Evolutionary conservation across 169 alveolate genomes (phyloP), one percentile per base, ranked within the genome.

Genomic region (Plasmodium inui): DNA sequence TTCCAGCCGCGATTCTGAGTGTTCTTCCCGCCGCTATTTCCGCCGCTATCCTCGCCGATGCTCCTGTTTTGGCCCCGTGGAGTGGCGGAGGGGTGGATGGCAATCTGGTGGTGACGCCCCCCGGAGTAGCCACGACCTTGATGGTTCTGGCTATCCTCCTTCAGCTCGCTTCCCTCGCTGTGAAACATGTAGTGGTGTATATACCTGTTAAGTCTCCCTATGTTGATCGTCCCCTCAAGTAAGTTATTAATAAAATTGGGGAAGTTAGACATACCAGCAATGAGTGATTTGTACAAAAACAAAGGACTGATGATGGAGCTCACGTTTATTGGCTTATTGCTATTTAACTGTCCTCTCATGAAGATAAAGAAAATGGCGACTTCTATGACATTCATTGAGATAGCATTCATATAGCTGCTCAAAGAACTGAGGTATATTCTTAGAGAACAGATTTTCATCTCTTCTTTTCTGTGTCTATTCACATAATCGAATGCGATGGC

Each of bases 401-500:
- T 71, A 6, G 9, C 37, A 46, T 82, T 91, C 3, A 91, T 14
- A 34, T 81, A 91, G 44, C 71, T 80, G 55, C 92, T 82, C 39
- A 91, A 3, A 0, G 92, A 74, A 50, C 55, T 71, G 1, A 91
- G 37, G 28, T 70, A 91, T 3, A 82, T 67, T 19, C 95, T 46
- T 0, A 70, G 14, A 46, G 71, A 82, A 9, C 95, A 91, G 10
- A 72, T 10, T 28, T 46, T 61, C 92, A 91, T 71, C 41, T 91
- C 95, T 50, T 91, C 82, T 41, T 44, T 34, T 12, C 95, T 5
- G 14, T 34, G 83, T n/a, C 55, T 8, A 82, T 91, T 81, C 0
- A 91, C 85, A 91, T 91, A 91, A 32, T 91, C 85, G 46, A 91
- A 91, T 0, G 95, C 95, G 5, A 91, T 80, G 3, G 92, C 37